Evolutionary conservation across 768 basidiomycete genomes (phyloP), one percentile per base, ranked within the genome.

Genomic region (Lyophyllum decastes): DNA sequence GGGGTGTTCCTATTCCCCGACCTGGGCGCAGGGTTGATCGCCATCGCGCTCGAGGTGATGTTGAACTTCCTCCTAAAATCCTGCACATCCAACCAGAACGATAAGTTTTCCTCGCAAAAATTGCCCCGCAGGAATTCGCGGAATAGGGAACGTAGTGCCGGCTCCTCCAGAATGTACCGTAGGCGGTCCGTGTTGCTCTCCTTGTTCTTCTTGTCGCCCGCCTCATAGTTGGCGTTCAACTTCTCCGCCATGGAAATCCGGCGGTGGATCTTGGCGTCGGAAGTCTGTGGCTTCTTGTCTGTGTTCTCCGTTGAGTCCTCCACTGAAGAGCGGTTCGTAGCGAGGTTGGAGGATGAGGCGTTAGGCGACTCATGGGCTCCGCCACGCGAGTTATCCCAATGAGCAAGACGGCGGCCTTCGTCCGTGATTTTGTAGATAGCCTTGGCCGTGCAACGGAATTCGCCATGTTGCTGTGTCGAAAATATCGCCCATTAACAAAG

Each of bases 101-200:
- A 89, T 63, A 99, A 76, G 70, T 99, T 99, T 79, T 99, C 97
- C 69, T 99, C 97, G 75, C 94, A 98, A 71, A 97, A 98, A 72
- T 98, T 98, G 55, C 86, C 82, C 30, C 93, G 85, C 54, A 99
- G 74, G 78, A 95, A 96, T 62, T 98, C 97, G 58, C 97, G 88
- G 83, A 99, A 99, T 49, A 98, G 77, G 2, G 86, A 83, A 14
- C 97, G 86, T 35, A 95, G 77, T 27, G 89, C 88, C 0, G 95
- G 92, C 61, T 98, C 94, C 61, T 96, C 95, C 22, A 99, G 83
- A 61, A 99, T 95, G 71, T 91, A 92, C 61, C 87, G 85, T 45
- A 98, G 79, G 52, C 94, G 90, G 55, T 95, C 93, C 14, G 94
- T 90, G 68, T 96, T 96, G 71, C 90, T 94, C 78, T 97, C 94